Evolutionary conservation across 768 basidiomycete species (phyloP).

Genomic region (Lactarius psammicola): DNA sequence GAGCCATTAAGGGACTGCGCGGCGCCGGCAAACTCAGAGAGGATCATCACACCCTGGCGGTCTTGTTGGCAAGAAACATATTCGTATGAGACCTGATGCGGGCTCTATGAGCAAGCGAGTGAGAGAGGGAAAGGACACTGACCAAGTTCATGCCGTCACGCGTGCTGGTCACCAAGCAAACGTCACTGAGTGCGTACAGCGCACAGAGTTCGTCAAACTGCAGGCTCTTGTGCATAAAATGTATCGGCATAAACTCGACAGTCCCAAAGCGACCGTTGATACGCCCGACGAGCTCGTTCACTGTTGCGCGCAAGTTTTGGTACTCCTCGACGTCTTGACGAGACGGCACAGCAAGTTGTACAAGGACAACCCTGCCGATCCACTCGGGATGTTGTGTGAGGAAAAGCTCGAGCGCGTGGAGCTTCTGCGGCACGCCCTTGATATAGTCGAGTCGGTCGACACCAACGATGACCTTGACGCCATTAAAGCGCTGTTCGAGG

Average conservation of each 20-base stretch:
- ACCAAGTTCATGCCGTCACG: conserved; percentile 99
- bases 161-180: conserved; percentile 92
- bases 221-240: conserved; percentile 97
- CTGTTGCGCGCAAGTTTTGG: conserved; percentile 91
- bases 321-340: conserved; percentile 99
- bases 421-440: conserved; percentile 98
- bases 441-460: conserved; percentile 99
- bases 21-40: conserved; percentile 98
- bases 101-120: conserved; percentile 11
- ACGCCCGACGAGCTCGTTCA: conserved; percentile 96
- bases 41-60: conserved; percentile 93
- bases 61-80: conserved; percentile 95
- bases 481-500: conserved; percentile 87
- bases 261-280: conserved; percentile 99
- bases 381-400: conserved; percentile 97
- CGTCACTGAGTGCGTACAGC: conserved; percentile 95
- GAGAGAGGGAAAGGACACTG: conserved; percentile 39
- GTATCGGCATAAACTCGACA: conserved; percentile 99
- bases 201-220: conserved; percentile 94
- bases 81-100: conserved; percentile 88
- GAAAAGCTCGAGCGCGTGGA: conserved; percentile 96
- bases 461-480: conserved; percentile 96
- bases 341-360: conserved; percentile 96
- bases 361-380: conserved; percentile 98
- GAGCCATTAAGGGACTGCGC: conserved; percentile 95